These are phyloP conservation scores for Helotiales sp. DNA, from an alignment of 2,329 filamentous ascomycete genomes.

Conservation along the genomic window DNA sequence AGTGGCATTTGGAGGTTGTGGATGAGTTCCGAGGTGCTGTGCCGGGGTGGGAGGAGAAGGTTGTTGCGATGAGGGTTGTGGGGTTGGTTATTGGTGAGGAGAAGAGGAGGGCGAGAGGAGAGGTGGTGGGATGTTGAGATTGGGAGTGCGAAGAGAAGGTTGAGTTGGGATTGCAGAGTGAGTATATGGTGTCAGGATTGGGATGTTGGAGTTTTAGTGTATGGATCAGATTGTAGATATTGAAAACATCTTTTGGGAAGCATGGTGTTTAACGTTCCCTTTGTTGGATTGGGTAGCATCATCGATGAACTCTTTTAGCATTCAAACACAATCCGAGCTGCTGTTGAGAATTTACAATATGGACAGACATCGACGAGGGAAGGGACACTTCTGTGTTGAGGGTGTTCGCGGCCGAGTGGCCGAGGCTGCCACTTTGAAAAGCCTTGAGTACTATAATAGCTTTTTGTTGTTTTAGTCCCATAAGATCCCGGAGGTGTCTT, in stretches of 20 bases:
- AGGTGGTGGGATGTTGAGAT: constrained; percentile 1
- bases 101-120: constrained; percentile 18
- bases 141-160: background rate
- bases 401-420: too few relatives aligned
- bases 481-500: too few relatives aligned
- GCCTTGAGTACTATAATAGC: too few relatives aligned
- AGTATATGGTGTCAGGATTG: background rate
- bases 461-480: too few relatives aligned
- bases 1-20: constrained; percentile 37
- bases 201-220: background rate
- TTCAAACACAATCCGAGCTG: too few relatives aligned
- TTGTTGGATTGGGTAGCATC: background rate
- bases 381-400: too few relatives aligned
- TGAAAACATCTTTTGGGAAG: background rate
- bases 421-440: too few relatives aligned
- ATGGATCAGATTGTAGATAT: background rate
- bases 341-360: too few relatives aligned
- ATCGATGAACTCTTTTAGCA: too few relatives aligned
- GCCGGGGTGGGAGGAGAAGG: constrained; percentile 35
- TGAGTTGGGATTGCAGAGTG: background rate
- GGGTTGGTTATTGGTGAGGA: constrained; percentile 30
- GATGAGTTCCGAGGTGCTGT: constrained; percentile 34
- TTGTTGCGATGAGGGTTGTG: constrained; percentile 34
- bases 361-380: too few relatives aligned
- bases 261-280: background rate